Evolutionary conservation across 495 filamentous ascomycete species (phyloP).

Genomic region (Daldinia loculata): DNA sequence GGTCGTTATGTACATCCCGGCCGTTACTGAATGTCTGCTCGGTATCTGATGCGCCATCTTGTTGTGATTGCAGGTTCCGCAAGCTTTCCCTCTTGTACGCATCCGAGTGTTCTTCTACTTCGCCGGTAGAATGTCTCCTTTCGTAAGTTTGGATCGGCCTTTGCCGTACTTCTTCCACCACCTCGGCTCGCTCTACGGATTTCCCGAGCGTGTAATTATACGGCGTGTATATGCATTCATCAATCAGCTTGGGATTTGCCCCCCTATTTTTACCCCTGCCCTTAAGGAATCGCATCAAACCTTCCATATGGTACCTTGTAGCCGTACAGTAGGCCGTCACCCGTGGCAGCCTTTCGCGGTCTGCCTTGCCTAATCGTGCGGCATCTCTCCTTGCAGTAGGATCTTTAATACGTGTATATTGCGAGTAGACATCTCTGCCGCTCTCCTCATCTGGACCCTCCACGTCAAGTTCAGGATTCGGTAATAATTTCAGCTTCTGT

Average conservation of each 20-base stretch:
- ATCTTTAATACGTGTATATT: conserved; percentile 93
- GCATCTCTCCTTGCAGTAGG: conserved; percentile 92
- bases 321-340: conserved; percentile 98
- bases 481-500: conserved; percentile 94
- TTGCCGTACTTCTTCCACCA: conserved; percentile 47
- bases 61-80: conserved; percentile 31
- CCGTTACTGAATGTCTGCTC: conserved; percentile 31
- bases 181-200: conserved; percentile 46
- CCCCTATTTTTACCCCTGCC: conserved; percentile 76
- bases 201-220: conserved; percentile 73
- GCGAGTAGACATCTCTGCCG: conserved; percentile 94
- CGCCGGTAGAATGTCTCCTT: conserved; percentile 65
- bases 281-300: conserved; percentile 88
- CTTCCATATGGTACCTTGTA: conserved; percentile 86
- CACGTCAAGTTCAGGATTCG: conserved; percentile 84
- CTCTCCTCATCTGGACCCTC: conserved; percentile 84
- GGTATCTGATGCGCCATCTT: conserved; percentile 26
- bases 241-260: conserved; percentile 86
- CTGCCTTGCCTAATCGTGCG: conserved; percentile 90
- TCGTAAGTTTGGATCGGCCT: conserved; percentile 59
- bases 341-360: conserved; percentile 83
- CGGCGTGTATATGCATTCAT: conserved; percentile 96
- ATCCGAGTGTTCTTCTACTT: conserved; percentile 45
- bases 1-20: conserved; percentile 44
- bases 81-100: conserved; percentile 37